Evolutionary conservation across 2,329 filamentous ascomycete genomes (phyloP).

Genomic region (Akanthomyces muscarius): DNA sequence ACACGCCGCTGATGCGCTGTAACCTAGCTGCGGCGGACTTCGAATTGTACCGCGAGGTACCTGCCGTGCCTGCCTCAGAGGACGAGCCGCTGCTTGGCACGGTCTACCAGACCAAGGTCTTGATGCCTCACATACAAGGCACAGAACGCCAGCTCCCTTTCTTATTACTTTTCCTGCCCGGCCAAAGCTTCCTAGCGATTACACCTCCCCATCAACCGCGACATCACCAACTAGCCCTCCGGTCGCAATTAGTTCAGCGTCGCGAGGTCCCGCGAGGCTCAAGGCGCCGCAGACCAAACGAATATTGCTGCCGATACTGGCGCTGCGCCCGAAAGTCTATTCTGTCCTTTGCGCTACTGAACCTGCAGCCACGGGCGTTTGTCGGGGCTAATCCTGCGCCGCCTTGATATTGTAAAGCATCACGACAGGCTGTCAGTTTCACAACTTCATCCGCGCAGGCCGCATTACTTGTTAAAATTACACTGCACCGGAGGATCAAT

Average conservation of each 20-base stretch:
- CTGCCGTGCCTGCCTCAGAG: neutral
- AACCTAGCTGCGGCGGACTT: neutral
- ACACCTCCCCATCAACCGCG: conserved; percentile 13
- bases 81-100: no score
- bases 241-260: conserved; percentile 15
- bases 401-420: conserved; percentile 12
- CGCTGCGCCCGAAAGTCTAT: neutral
- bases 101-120: neutral
- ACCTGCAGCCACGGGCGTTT: conserved; percentile 1
- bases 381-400: conserved; percentile 1
- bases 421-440: neutral
- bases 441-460: neutral
- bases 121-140: conserved; percentile 10
- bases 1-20: neutral
- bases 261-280: conserved; percentile 1
- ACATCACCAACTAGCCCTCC: conserved; percentile 14
- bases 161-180: conserved; percentile 1
- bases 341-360: neutral
- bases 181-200: neutral
- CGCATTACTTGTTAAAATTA: conserved; percentile 7
- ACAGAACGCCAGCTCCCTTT: conserved; percentile 6
- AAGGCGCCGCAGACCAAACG: conserved; percentile 1
- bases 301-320: neutral
- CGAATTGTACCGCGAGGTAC: neutral
- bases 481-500: conserved; percentile 1